Percentiles rank a stretch among this genome's conserved stretches.
phyloP scores from a whole-genome alignment of 2,329 filamentous ascomycete genomes.

The Fusarium abutilonis region DNA sequence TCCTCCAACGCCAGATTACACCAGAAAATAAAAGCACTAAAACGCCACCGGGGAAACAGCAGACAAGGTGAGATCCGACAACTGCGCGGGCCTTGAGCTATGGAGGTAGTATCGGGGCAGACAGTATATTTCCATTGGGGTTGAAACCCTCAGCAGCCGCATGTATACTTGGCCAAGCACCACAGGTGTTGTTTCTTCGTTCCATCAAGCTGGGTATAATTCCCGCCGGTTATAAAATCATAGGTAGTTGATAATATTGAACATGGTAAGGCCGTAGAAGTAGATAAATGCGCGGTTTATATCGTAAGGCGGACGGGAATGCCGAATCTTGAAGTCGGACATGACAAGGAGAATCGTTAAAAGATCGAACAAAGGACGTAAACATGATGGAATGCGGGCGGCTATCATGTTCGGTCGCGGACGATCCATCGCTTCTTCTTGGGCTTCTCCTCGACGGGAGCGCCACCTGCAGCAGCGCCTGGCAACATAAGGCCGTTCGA shows the following conservation, averaged over 20 bases:
- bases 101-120: background rate
- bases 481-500: conserved; percentile 41
- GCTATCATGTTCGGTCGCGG: conserved; percentile 53
- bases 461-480: conserved; percentile 22
- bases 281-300: conserved; percentile 33
- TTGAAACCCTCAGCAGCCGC: background rate
- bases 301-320: conserved; percentile 29
- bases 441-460: conserved; percentile 40
- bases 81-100: conserved; percentile 1
- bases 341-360: conserved; percentile 25
- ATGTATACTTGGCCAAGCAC: background rate
- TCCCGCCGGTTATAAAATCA: conserved; percentile 14
- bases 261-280: conserved; percentile 36
- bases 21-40: conserved; percentile 32
- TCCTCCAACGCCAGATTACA: conserved; percentile 39
- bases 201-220: conserved; percentile 4
- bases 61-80: conserved; percentile 1
- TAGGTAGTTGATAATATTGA: conserved; percentile 24
- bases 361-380: conserved; percentile 15
- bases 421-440: conserved; percentile 62
- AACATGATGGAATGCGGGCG: background rate
- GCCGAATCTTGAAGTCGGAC: conserved; percentile 16
- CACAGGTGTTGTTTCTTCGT: background rate
- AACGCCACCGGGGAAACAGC: conserved; percentile 30
- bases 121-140: conserved; percentile 7